These are phyloP conservation scores for Cercospora sp. DNA, from an alignment of 2,329 filamentous ascomycete genomes.

Conservation along the genomic window DNA sequence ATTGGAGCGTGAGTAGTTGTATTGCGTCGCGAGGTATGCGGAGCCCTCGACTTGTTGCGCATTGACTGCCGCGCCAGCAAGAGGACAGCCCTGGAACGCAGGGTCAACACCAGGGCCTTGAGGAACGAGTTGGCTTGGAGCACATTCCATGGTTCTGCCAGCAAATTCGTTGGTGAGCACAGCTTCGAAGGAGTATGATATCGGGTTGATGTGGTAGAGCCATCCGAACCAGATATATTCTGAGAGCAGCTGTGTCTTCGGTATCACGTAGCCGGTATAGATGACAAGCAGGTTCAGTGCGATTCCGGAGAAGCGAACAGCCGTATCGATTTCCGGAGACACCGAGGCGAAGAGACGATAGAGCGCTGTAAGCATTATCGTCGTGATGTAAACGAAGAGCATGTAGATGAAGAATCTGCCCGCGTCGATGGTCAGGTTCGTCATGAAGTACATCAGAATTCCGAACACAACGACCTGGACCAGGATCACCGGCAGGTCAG, in stretches of 20 bases:
- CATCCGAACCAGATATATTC: constrained; percentile 67
- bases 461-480: constrained; percentile 61
- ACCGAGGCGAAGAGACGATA: constrained; percentile 67
- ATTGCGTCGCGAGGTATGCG: constrained; percentile 56
- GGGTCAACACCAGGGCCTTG: constrained; percentile 57
- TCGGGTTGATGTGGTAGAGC: constrained; percentile 55
- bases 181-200: constrained; percentile 65
- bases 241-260: constrained; percentile 59
- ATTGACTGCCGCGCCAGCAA: constrained; percentile 58
- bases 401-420: constrained; percentile 68
- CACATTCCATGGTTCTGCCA: constrained; percentile 58
- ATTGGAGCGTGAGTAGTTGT: constrained; percentile 58
- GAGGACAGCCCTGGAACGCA: constrained; percentile 61
- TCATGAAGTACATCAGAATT: constrained; percentile 67
- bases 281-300: constrained; percentile 63
- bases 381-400: constrained; percentile 63
- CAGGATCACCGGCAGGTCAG: constrained; percentile 63
- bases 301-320: constrained; percentile 64
- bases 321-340: constrained; percentile 64
- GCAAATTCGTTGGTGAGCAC: constrained; percentile 67
- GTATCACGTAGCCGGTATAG: constrained; percentile 68
- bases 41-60: constrained; percentile 54
- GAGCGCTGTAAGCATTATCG: constrained; percentile 62
- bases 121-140: constrained; percentile 60
- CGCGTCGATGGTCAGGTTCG: constrained; percentile 57